Evolutionary conservation across 371 early-diverging fungal genomes (phyloP).

Genomic region (Lichtheimia hyalospora): DNA sequence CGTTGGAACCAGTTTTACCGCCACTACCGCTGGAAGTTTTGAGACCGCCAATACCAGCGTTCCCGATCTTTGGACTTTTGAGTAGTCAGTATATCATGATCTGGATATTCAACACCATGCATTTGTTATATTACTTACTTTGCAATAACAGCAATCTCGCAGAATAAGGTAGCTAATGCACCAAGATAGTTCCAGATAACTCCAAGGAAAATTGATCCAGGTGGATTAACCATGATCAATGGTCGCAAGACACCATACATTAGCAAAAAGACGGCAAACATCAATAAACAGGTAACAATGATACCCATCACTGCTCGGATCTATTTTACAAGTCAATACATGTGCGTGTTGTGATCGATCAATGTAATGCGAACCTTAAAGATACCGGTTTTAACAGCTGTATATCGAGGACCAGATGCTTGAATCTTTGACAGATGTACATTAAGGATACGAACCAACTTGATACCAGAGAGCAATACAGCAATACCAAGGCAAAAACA

Average conservation of each 20-base stretch:
- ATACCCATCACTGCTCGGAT: constrained; percentile 25
- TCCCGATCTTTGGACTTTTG: constrained; percentile 12
- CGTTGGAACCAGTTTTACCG: constrained; percentile 3
- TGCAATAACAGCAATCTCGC: constrained; percentile 28
- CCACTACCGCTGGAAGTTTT: constrained; percentile 16
- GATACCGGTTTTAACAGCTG: constrained; percentile 26
- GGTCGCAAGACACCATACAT: constrained; percentile 26
- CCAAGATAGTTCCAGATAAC: constrained; percentile 30
- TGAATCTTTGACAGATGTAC: constrained; percentile 23
- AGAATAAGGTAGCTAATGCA: constrained; percentile 15
- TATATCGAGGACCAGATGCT: constrained; percentile 19
- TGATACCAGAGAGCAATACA: constrained; percentile 23
- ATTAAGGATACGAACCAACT: constrained; percentile 25
- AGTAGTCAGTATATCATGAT: background rate
- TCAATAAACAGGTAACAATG: constrained; percentile 15
- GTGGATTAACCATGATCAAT: constrained; percentile 16
- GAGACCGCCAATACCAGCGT: constrained; percentile 5
- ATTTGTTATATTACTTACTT: constrained; percentile 16
- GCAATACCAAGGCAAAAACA: constrained; percentile 14
- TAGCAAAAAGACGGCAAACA: constrained; percentile 25
- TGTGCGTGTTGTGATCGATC: background rate
- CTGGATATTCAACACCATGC: background rate
- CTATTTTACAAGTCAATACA: background rate
- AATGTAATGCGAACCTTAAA: constrained; percentile 22
- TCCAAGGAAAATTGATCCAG: constrained; percentile 20